Evolutionary conservation across 2,329 filamentous ascomycete species (phyloP).

Genomic region (Trichoderma endophyticum): DNA sequence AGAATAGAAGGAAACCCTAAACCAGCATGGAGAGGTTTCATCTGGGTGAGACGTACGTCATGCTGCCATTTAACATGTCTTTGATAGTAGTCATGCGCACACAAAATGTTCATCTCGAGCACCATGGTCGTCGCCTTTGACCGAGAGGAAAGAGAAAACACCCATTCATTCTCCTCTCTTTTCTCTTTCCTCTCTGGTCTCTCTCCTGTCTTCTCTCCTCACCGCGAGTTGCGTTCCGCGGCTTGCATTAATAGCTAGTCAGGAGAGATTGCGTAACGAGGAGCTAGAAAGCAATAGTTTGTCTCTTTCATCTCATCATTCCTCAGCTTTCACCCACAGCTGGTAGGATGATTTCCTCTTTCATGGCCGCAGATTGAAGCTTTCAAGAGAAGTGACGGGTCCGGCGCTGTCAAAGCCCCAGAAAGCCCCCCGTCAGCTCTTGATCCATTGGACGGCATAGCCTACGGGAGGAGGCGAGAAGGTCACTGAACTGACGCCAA

Average conservation of each 20-base stretch:
- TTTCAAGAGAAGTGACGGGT: background rate
- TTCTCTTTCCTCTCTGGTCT: background rate
- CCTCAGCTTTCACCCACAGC: background rate
- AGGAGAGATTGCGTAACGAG: background rate
- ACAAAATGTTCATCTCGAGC: background rate
- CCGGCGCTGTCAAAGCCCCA: background rate
- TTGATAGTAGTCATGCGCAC: background rate
- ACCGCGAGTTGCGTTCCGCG: background rate
- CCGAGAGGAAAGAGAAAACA: background rate
- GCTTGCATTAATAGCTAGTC: background rate
- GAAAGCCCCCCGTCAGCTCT: background rate
- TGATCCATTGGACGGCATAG: background rate
- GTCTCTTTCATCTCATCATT: background rate
- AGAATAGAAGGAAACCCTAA: background rate
- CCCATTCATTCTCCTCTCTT: background rate
- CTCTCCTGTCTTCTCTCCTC: background rate
- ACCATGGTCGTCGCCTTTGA: background rate
- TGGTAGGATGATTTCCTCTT: background rate
- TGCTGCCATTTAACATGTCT: background rate
- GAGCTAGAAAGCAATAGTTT: background rate
- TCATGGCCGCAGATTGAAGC: background rate
- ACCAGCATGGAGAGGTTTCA: background rate
- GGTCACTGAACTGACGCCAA: conserved; percentile 3
- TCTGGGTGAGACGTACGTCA: background rate
- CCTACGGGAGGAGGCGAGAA: background rate